Evolutionary conservation across 2,329 filamentous ascomycete genomes (phyloP).

Genomic region (Ophiocordyceps polyrhachis-furcata): DNA sequence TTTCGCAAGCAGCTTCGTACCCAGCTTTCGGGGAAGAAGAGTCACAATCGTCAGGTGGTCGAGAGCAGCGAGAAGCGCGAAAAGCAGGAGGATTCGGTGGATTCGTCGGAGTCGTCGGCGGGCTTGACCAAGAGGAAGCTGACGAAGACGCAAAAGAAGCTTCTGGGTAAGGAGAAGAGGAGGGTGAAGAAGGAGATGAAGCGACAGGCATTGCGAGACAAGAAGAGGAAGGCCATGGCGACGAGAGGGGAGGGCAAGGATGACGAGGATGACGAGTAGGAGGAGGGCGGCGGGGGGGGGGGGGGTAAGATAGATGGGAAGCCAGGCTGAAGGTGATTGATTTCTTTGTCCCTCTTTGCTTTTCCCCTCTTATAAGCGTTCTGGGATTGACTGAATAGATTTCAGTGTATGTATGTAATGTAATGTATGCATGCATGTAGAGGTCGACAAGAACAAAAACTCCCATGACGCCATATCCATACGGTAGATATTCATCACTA

Average conservation of each 20-base stretch:
- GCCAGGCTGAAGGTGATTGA: too few species aligned
- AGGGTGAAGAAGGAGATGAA: conserved; percentile 10
- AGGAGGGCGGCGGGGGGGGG: background rate
- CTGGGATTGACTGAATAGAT: too few species aligned
- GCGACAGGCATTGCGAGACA: background rate
- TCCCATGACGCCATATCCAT: too few species aligned
- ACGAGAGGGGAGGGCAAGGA: conserved; percentile 1
- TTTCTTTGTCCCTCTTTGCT: too few species aligned
- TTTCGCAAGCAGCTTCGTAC: background rate
- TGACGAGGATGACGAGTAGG: background rate
- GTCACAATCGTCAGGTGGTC: background rate
- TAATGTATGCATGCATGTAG: too few species aligned
- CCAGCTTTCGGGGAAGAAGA: background rate
- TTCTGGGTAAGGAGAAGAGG: conserved; percentile 17
- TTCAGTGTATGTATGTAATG: too few species aligned
- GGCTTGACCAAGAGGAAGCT: background rate
- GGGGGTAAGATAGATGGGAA: too few species aligned
- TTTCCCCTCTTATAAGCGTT: too few species aligned
- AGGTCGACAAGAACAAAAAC: too few species aligned
- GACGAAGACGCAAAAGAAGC: background rate
- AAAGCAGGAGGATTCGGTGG: background rate
- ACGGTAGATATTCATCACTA: background rate
- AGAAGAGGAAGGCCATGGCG: conserved; percentile 4
- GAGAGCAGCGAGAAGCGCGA: background rate
- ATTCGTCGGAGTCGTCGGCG: too few species aligned